phyloP scores from a whole-genome alignment of 148 eudicot genomes.

The Hydrangea macrophylla region DNA sequence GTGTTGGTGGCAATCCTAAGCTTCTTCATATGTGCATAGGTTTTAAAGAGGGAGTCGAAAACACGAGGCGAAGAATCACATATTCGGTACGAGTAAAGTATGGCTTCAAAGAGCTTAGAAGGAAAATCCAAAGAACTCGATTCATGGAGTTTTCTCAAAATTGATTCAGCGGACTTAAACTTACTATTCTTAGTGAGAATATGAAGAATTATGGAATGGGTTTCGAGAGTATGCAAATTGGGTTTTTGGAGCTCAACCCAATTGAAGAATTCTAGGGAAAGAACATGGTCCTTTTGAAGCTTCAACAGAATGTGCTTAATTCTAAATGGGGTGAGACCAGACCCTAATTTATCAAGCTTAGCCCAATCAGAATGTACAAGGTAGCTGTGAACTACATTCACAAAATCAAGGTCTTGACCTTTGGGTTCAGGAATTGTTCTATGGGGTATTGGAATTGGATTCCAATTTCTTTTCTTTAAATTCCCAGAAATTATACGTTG shows the following conservation, averaged over 20 bases:
- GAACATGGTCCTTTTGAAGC: conserved; percentile 56
- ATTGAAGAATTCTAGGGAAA: conserved; percentile 71
- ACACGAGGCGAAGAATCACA: too few species aligned
- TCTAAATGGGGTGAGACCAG: conserved; percentile 47
- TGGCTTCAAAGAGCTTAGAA: conserved; percentile 22
- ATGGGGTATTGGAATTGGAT: conserved; percentile 66
- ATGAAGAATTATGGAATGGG: conserved; percentile 61
- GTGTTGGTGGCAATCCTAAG: conserved; percentile 53
- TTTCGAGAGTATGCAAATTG: conserved; percentile 51
- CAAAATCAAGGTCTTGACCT: conserved; percentile 78
- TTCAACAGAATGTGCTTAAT: conserved; percentile 73
- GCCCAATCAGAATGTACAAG: conserved; percentile 74
- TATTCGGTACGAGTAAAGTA: neutral
- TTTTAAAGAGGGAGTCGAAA: neutral
- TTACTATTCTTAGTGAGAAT: conserved; percentile 57
- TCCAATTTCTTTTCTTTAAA: conserved; percentile 22
- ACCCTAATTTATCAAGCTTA: conserved; percentile 45
- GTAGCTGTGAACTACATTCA: conserved; percentile 80
- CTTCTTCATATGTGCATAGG: conserved; percentile 63
- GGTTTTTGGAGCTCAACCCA: conserved; percentile 60
- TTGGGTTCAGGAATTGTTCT: conserved; percentile 56
- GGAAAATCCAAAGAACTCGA: conserved; percentile 27
- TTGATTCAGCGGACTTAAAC: conserved; percentile 59
- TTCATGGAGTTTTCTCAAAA: conserved; percentile 40
- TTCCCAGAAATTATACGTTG: conserved; percentile 2